Conservation (phyloP, 305 asterid species). For the Plantago rigida region DNA sequence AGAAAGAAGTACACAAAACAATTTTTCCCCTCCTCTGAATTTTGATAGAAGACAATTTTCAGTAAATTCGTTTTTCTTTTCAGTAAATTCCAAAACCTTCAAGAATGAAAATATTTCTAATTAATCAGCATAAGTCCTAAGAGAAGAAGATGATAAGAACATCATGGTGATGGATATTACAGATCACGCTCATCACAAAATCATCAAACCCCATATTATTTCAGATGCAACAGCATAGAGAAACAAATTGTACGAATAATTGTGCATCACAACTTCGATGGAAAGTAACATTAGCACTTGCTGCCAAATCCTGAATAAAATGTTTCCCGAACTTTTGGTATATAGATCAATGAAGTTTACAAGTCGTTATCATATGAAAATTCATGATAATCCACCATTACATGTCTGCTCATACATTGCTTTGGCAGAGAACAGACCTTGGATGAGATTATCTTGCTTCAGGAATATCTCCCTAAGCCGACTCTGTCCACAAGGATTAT, state of each 20-base stretch:
- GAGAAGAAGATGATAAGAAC: background rate
- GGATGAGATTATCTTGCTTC: conserved; percentile 87
- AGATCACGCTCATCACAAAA: conserved; percentile 12
- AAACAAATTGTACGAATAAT: conserved; percentile 1
- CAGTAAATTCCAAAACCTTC: conserved; percentile 14
- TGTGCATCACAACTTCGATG: conserved; percentile 8
- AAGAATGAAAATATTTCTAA: conserved; percentile 5
- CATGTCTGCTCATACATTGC: background rate
- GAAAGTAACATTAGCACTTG: conserved; percentile 2
- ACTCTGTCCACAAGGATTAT: conserved; percentile 92
- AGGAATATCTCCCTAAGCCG: conserved; percentile 82
- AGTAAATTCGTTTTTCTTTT: background rate
- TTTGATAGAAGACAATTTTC: background rate
- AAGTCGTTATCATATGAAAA: conserved; percentile 2
- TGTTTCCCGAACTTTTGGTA: background rate
- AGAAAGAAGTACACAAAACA: conserved; percentile 14
- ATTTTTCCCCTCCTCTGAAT: background rate
- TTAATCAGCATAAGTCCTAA: background rate
- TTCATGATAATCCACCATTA: background rate
- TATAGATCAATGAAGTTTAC: background rate
- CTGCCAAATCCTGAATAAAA: conserved; percentile 17
- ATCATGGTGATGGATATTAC: background rate
- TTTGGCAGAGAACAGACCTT: conserved; percentile 45
- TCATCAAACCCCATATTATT: background rate
- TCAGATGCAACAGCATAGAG: conserved; percentile 6